These are phyloP conservation scores for Collybia sp. DNA, from an alignment of 768 basidiomycete species.

Conservation along the genomic window DNA sequence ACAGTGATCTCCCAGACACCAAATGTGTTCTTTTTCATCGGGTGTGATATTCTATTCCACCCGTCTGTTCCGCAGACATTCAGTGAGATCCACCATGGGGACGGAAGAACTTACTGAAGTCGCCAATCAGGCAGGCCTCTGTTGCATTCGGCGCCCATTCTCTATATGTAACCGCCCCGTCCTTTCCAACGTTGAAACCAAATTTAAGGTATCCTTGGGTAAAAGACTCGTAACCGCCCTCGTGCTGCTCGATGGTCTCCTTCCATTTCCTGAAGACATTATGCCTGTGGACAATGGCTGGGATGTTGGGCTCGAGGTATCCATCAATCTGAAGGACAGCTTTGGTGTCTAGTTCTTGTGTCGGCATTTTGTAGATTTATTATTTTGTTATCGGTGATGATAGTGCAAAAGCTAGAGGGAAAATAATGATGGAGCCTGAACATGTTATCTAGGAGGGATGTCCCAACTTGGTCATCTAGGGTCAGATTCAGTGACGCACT, in stretches of 20 bases:
- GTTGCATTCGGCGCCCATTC: constrained; percentile 95
- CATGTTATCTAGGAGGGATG: no score
- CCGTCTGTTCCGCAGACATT: constrained; percentile 46
- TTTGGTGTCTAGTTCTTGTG: constrained; percentile 47
- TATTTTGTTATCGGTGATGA: constrained; percentile 9
- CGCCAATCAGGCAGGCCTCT: constrained; percentile 84
- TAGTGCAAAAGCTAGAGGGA: constrained; percentile 13
- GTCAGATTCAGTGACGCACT: neutral
- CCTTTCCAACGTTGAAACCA: constrained; percentile 68
- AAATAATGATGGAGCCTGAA: neutral
- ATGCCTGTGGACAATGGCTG: constrained; percentile 65
- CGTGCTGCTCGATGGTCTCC: constrained; percentile 63
- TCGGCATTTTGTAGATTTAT: constrained; percentile 27
- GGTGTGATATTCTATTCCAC: constrained; percentile 84
- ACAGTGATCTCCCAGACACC: constrained; percentile 89
- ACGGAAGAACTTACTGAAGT: constrained; percentile 76
- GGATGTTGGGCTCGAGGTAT: constrained; percentile 71
- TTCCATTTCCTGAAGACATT: constrained; percentile 72
- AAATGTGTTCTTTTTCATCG: constrained; percentile 78
- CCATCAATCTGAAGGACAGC: constrained; percentile 60
- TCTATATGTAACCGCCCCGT: constrained; percentile 74
- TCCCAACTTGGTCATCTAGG: neutral
- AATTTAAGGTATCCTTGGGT: constrained; percentile 76
- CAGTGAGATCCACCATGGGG: constrained; percentile 1
- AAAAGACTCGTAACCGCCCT: constrained; percentile 83